Base-by-base conservation (phyloP, 257 asterid species). In the Pogostemon cablin region DNA sequence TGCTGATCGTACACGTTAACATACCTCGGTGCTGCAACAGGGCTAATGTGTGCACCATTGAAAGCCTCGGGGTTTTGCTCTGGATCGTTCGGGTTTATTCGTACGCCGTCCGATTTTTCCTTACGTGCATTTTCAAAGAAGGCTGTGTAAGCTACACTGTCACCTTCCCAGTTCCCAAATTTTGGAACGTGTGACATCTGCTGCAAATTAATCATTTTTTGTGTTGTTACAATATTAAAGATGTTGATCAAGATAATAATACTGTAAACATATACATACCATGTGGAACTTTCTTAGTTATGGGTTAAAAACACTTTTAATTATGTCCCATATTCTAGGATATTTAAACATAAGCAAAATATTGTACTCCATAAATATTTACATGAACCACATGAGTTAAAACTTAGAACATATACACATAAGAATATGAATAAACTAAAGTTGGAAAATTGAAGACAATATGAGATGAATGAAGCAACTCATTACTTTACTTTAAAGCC, bases 121-220 rank as follows among this genome's bases (percentile, higher is more conserved):
- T 80, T 85, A 1, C 96, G 87, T 1, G 96, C 95, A 7, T 76
- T 91, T 65, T 91, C 96, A 64, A 91, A 91, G 81, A 54, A 87
- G 73, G 87, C 91, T 1, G 92, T 88, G 81, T 87, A 87, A 3
- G 96, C 93, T 12, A 86, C 83, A 56, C 86, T 85, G 34, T 86
- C 95, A 9, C 86, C 84, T 3, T 88, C 93, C 95, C 96, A 91
- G 65, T 84, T 85, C 41, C 96, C 97, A 12, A 91, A 91, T 58
- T 86, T 84, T 0, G 97, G 97, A 47, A 86, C 92, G 20, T 86
- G 95, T 4, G 92, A 81, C 67, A 69, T 57, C 41, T 83, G 87
- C 77, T 85, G 81, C 84, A 54, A 57, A 32, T 6, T 6, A 39
- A 4, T 40, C 25, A 59, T 44, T 43, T 43, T 39, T 12, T 42